phyloP scores from a whole-genome alignment of 768 basidiomycete genomes.

The Exsudoporus frostii region DNA sequence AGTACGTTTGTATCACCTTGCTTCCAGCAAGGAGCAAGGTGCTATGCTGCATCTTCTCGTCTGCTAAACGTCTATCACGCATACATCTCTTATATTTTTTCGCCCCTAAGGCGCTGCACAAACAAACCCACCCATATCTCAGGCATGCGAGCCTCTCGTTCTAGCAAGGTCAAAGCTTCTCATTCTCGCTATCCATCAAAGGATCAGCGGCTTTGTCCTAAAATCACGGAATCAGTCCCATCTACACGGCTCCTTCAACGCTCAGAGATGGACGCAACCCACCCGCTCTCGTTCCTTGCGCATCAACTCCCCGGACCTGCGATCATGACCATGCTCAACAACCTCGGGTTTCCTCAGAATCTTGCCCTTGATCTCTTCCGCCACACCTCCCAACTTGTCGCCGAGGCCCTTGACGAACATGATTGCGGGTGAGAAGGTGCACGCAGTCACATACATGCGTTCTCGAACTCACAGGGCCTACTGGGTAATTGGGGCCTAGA shows the following conservation, averaged over 20 bases:
- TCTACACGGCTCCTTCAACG: neutral
- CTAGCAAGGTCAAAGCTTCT: no score
- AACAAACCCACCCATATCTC: no score
- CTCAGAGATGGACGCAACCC: neutral
- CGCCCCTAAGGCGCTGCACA: no score
- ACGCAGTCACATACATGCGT: no score
- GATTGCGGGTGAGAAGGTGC: neutral
- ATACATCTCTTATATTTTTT: no score
- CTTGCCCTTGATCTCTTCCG: constrained; percentile 41
- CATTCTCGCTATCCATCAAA: no score
- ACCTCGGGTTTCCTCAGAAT: constrained; percentile 35
- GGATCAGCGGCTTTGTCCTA: constrained; percentile 4
- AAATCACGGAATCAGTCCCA: neutral
- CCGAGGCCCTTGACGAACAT: constrained; percentile 22
- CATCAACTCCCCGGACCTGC: constrained; percentile 40
- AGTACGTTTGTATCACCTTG: no score
- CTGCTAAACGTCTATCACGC: no score
- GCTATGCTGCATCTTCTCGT: no score
- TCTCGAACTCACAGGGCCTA: constrained; percentile 26
- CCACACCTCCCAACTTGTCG: constrained; percentile 37
- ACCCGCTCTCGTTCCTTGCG: constrained; percentile 33
- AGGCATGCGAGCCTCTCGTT: no score
- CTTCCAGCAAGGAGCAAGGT: no score
- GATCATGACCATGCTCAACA: constrained; percentile 37
- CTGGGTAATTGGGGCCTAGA: constrained; percentile 35